Base-by-base conservation (phyloP, 164 flowering plant species). In the Chimonanthus praecox region DNA sequence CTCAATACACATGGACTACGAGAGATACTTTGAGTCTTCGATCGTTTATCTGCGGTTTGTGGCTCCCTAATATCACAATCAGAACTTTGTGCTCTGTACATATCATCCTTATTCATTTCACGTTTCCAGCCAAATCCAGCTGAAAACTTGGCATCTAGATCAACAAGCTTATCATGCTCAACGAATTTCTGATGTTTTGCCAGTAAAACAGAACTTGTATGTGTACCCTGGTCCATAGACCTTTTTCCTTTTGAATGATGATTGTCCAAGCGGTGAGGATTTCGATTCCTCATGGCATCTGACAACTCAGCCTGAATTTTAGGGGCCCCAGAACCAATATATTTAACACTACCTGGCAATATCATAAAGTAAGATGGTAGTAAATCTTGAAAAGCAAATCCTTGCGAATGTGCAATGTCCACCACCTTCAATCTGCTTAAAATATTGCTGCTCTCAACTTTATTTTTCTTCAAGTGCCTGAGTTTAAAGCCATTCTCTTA, bases 311-410 rank as follows among this genome's bases (percentile, higher is more conserved):
- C 74, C 43, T 75, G 80, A 43, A 47, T 60, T 45, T 71, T 74
- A 46, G 76, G 69, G 46, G 15, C 58, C 72, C 76, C 68, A 54
- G 85, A 74, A 51, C 97, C 97, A 67, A 79, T 48, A 74, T 93
- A 92, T 71, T 77, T 80, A 51, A 93, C 85, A 81, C 71, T 79
- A 74, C 85, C 81, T 21, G 84, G 83, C 73, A 85, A 82, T 79
- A 95, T 71, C 70, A 73, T 81, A 82, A 95, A 89, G 87, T 71
- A 82, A 76, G 97, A 92, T 51, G 99, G 98, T 7, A 87, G 71
- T 58, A 95, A 71, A 64, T 86, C 90, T 73, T 74, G 82, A 75
- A 92, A 78, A 5, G 77, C 81, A 81, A 86, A 76, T 71, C 93
- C 90, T 80, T 78, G 85, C 71, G 92, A 87, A 78, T 95, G 97